Conservation (phyloP, 2,329 filamentous ascomycete species). For the Neopestalotiopsis clavispora region DNA sequence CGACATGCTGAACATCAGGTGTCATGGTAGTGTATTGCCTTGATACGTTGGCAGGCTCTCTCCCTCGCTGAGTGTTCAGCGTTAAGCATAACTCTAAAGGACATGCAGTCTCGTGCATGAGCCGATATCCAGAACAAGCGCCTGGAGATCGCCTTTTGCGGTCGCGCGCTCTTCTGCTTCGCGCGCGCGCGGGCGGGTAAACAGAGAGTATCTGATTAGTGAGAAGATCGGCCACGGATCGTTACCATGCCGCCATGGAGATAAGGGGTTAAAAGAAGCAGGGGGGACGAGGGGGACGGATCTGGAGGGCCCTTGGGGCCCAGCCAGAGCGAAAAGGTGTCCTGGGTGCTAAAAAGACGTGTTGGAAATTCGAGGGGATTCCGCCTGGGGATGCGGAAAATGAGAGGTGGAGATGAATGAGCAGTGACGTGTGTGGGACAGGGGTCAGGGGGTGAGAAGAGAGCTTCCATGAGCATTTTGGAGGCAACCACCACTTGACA, state of each 20-base stretch:
- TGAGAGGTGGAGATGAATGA: conserved; percentile 17
- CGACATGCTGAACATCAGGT: neutral
- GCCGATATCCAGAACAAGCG: neutral
- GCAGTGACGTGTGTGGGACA: conserved; percentile 15
- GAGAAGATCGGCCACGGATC: neutral
- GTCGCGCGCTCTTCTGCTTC: neutral
- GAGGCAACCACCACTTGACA: too few species aligned
- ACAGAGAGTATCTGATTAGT: neutral
- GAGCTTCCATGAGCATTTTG: neutral
- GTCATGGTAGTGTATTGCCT: neutral
- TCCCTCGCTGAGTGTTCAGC: neutral
- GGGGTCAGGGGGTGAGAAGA: conserved; percentile 1
- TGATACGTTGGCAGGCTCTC: neutral
- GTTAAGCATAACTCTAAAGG: neutral
- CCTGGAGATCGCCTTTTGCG: neutral
- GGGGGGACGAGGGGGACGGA: neutral
- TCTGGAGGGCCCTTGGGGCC: neutral
- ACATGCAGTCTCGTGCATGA: neutral
- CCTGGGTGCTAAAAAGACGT: neutral
- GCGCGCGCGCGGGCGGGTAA: neutral
- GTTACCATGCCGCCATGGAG: neutral
- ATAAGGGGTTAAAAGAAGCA: neutral
- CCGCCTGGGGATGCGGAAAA: conserved; percentile 5
- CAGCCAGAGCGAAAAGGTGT: neutral
- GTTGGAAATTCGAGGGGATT: conserved; percentile 2